Conservation (phyloP, 495 filamentous ascomycete genomes). For the Elaphomyces granulatus region DNA sequence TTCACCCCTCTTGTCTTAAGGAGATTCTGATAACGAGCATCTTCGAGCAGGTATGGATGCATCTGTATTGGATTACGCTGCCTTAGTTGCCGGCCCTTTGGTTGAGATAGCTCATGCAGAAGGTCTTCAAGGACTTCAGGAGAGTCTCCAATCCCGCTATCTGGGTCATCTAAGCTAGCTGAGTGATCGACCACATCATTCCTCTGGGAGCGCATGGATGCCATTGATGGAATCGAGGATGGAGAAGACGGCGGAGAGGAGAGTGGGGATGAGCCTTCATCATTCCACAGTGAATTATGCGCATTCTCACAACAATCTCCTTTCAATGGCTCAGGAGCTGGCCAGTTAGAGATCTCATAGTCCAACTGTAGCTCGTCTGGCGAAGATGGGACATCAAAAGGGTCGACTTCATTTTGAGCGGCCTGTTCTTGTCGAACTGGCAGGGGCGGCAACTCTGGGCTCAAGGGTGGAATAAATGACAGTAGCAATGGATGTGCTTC, state of each 20-base stretch:
- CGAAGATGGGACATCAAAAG: slow-evolving; percentile 15
- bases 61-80: slow-evolving; percentile 62
- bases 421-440: not conserved
- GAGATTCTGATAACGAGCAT: slow-evolving; percentile 45
- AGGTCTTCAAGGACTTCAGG: slow-evolving; percentile 21
- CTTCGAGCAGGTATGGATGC: slow-evolving; percentile 56
- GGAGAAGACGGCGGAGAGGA: slow-evolving; percentile 31
- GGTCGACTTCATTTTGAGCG: not conserved
- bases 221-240: too few relatives aligned
- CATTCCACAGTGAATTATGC: slow-evolving; percentile 1
- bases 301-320: not conserved
- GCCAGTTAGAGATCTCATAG: slow-evolving; percentile 6
- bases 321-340: slow-evolving; percentile 2
- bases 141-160: not conserved
- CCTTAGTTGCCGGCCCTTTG: slow-evolving; percentile 35
- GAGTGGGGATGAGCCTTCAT: slow-evolving; percentile 25
- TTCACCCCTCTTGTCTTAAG: slow-evolving; percentile 49
- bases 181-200: not conserved
- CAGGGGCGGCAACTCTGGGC: not conserved
- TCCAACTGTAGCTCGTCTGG: slow-evolving; percentile 23
- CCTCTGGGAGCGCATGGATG: not conserved
- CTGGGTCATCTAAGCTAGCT: not conserved
- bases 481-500: not conserved
- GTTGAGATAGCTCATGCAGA: slow-evolving; percentile 18
- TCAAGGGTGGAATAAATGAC: not conserved